A percentile compares a stretch with the other conserved stretches of the same genome.
Evolutionary conservation across 2,329 filamentous ascomycete species (phyloP).

Genomic region (Anthostomella pinea): DNA sequence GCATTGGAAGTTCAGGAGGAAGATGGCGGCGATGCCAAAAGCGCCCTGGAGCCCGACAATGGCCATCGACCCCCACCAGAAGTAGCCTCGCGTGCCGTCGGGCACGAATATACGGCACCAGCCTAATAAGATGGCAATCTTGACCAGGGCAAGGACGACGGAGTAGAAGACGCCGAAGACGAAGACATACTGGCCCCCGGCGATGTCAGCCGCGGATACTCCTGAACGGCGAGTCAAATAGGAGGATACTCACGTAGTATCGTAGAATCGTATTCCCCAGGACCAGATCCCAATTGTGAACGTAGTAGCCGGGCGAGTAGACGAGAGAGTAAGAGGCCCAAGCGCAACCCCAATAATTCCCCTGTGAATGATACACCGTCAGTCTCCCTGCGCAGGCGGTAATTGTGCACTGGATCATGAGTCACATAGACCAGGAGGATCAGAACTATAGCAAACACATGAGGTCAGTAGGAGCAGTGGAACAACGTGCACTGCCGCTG

Average conservation of each 20-base stretch:
- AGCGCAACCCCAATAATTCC: no score
- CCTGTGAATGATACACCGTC: no score
- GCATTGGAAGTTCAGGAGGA: constrained; percentile 27
- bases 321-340: no score
- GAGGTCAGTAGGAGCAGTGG: no score
- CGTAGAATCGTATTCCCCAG: constrained; percentile 11
- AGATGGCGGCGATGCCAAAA: constrained; percentile 21
- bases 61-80: constrained; percentile 19
- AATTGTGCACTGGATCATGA: no score
- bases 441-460: no score
- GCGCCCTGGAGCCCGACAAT: constrained; percentile 20
- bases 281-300: constrained; percentile 24
- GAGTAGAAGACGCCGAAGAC: constrained; percentile 6
- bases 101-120: constrained; percentile 15
- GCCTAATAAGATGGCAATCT: constrained; percentile 12
- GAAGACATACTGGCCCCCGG: no score
- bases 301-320: constrained; percentile 20
- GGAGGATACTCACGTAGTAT: constrained; percentile 10
- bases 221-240: not conserved
- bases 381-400: no score
- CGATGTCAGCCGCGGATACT: constrained; percentile 1
- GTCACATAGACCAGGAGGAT: no score
- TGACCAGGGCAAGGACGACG: constrained; percentile 7
- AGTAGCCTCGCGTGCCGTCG: constrained; percentile 4
- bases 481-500: no score